phyloP scores from a whole-genome alignment of 441 rosid genomes.

The Euphorbia celastroides region DNA sequence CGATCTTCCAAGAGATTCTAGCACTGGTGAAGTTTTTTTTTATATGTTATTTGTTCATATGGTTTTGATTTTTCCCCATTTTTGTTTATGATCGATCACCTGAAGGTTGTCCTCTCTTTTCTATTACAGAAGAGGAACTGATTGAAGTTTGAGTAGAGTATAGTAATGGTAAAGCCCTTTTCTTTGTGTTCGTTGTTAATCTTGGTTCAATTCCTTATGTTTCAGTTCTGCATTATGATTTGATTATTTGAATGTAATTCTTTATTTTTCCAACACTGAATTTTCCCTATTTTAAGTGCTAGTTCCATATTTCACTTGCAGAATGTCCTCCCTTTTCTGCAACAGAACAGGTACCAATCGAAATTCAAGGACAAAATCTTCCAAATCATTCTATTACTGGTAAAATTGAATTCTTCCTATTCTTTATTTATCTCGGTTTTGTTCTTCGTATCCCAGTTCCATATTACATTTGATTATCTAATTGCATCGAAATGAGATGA shows the following conservation, averaged over 20 bases:
- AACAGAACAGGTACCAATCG: background rate
- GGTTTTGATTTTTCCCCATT: no score
- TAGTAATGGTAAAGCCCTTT: no score
- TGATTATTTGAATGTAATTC: background rate
- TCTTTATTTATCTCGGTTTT: background rate
- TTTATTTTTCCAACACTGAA: background rate
- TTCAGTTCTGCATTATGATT: no score
- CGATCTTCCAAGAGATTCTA: background rate
- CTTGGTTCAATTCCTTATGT: no score
- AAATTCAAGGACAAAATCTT: background rate
- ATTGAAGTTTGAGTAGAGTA: no score
- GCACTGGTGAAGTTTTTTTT: background rate
- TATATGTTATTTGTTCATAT: no score
- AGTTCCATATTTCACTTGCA: background rate
- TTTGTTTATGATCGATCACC: no score
- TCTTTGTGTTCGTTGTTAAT: no score
- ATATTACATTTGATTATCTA: no score
- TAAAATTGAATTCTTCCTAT: background rate
- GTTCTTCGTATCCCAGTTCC: background rate
- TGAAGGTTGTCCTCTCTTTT: no score
- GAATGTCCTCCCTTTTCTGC: background rate
- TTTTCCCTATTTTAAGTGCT: background rate
- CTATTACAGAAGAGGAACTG: no score
- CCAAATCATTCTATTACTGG: background rate
- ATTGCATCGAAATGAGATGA: background rate